Base-by-base conservation (phyloP, 805 yeast species). In the Candida hungchunana region DNA sequence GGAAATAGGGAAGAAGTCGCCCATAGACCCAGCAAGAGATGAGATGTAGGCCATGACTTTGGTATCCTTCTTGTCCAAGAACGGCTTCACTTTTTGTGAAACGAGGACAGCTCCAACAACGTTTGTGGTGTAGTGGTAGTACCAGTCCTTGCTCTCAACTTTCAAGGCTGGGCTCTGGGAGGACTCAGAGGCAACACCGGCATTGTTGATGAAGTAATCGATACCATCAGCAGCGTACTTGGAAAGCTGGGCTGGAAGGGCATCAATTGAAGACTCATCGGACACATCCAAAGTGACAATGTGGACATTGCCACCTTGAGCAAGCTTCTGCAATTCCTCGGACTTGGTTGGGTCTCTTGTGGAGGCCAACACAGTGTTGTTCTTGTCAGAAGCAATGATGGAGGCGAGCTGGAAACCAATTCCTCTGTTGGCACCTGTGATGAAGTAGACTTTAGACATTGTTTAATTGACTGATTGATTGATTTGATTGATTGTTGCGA, bases 1-100 rank as follows among this genome's bases (percentile, higher is more conserved):
- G 12, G 24, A 12, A 9, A 21, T 21, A 9, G 12, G 11, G 1
- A 18, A 43, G 12, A 16, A 18, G 4, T 17, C 12, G 7, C 40
- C 41, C 15, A 55, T 41, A n/a, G 58, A 50, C 2, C 55, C 64
- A 6, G 52, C 59, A 9, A 29, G 13, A 12, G 56, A 44, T 11
- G 65, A 49, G 7, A 59, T 31, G 34, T 56, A 58, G 7, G 53
- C 34, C 11, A 61, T 29, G 30, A 55, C 42, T 38, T 50, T 55
- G 6, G 54, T 45, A 1, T 31, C 29, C 5, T 44, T 18, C 26
- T 42, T 37, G 13, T 26, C 12, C 18, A 57, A 41, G 21, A 42
- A 45, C 11, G 50, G 49, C 11, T 27, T 22, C 4, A 42, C 29
- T 1, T 16, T 31, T n/a, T 34, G 24, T 4, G 36, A 12, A 11